phyloP scores from a whole-genome alignment of 1,284 basidiomycete species.

The Pseudozyma thailandica region DNA sequence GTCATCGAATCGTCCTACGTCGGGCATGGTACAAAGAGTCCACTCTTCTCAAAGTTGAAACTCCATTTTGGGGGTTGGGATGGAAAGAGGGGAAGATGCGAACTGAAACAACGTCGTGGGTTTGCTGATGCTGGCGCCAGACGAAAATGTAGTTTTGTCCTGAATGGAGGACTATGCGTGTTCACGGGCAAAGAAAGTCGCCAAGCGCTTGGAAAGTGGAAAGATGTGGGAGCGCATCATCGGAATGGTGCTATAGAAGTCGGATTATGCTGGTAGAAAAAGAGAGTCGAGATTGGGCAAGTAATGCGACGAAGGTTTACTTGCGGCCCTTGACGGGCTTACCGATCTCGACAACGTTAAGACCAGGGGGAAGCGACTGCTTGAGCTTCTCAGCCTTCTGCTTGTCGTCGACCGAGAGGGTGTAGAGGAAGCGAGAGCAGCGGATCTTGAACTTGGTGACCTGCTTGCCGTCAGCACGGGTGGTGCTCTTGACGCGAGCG shows the following conservation, averaged over 20 bases:
- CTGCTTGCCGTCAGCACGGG: slow-evolving; percentile 81
- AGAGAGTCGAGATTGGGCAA: background rate
- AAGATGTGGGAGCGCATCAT: too few species aligned
- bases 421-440: slow-evolving; percentile 97
- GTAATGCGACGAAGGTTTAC: slow-evolving; percentile 23
- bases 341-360: slow-evolving; percentile 58
- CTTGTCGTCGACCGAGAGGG: slow-evolving; percentile 90
- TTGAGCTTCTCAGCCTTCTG: slow-evolving; percentile 99
- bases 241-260: background rate
- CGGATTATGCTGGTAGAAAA: slow-evolving; percentile 1
- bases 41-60: background rate
- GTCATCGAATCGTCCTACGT: background rate
- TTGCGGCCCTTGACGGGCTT: slow-evolving; percentile 52
- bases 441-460: slow-evolving; percentile 94
- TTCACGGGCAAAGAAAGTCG: slow-evolving; percentile 8
- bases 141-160: slow-evolving; percentile 1
- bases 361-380: slow-evolving; percentile 90
- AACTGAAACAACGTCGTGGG: slow-evolving; percentile 1
- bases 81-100: slow-evolving; percentile 1
- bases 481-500: slow-evolving; percentile 94
- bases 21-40: slow-evolving; percentile 21
- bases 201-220: background rate
- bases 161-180: slow-evolving; percentile 12
- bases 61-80: slow-evolving; percentile 13
- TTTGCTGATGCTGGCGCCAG: background rate